A percentile compares a stretch with the other conserved stretches of the same genome.
These are phyloP conservation scores for Arthroderma sp. DNA, from an alignment of 2,329 filamentous ascomycete species.

Conservation along the genomic window DNA sequence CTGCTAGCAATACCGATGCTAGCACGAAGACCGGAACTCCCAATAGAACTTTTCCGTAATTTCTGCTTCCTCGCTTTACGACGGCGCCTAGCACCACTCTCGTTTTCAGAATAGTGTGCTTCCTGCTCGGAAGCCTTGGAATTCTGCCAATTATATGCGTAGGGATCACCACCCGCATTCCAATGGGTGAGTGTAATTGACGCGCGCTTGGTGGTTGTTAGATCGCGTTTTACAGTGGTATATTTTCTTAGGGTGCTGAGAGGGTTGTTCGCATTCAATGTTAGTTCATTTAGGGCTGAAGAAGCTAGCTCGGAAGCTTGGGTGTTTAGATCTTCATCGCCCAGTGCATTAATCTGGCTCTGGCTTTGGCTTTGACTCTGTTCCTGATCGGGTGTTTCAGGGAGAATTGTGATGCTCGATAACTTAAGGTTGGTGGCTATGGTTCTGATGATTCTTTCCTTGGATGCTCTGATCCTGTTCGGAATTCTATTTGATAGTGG, in stretches of 20 bases:
- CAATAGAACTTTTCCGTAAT: background rate
- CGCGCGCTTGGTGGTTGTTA: background rate
- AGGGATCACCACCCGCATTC: conserved; percentile 21
- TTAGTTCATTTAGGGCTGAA: too few relatives aligned
- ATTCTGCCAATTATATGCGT: conserved; percentile 22
- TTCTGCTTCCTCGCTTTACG: background rate
- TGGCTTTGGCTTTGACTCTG: background rate
- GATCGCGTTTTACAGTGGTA: background rate
- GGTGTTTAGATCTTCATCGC: too few relatives aligned
- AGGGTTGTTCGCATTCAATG: too few relatives aligned
- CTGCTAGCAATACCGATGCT: conserved; percentile 3
- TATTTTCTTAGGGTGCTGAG: too few relatives aligned
- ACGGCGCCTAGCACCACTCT: background rate
- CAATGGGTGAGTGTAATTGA: conserved; percentile 17
- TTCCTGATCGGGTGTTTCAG: conserved; percentile 1
- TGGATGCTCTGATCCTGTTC: conserved; percentile 23
- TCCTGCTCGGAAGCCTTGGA: conserved; percentile 5
- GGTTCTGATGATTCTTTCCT: conserved; percentile 25
- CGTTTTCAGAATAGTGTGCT: background rate
- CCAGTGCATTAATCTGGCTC: too few relatives aligned
- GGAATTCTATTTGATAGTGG: conserved; percentile 21
- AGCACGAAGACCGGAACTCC: background rate
- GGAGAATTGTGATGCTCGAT: conserved; percentile 17
- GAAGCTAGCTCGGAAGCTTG: too few relatives aligned
- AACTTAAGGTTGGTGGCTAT: conserved; percentile 25